Percentiles rank a stretch among this genome's conserved stretches.
phyloP scores from a whole-genome alignment of 495 filamentous ascomycete genomes.

The Xylaria scruposa region DNA sequence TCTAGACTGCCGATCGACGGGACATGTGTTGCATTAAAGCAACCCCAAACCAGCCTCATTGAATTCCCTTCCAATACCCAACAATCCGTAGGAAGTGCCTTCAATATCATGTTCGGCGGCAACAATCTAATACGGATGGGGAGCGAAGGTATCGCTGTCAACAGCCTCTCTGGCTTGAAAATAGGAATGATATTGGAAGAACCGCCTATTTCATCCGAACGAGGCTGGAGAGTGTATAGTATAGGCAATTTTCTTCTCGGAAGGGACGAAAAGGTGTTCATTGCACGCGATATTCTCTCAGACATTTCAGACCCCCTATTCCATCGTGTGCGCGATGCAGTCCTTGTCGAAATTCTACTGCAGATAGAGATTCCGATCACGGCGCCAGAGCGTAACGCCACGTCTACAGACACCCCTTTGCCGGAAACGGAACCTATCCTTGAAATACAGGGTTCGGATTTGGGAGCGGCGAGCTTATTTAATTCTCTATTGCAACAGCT shows the following conservation, averaged over 20 bases:
- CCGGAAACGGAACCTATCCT: constrained; percentile 30
- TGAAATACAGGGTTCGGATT: constrained; percentile 49
- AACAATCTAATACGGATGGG: constrained; percentile 55
- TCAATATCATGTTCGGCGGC: constrained; percentile 61
- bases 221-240: constrained; percentile 71
- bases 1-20: constrained; percentile 76
- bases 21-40: constrained; percentile 62
- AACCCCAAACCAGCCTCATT: constrained; percentile 70
- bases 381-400: constrained; percentile 35
- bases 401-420: constrained; percentile 27
- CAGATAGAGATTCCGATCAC: constrained; percentile 34
- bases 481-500: constrained; percentile 66
- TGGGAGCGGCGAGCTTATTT: constrained; percentile 51
- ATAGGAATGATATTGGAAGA: constrained; percentile 79
- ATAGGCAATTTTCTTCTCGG: constrained; percentile 83
- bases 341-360: constrained; percentile 69
- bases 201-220: constrained; percentile 43
- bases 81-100: constrained; percentile 58
- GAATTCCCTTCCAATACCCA: constrained; percentile 77
- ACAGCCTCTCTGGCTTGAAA: constrained; percentile 77
- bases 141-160: constrained; percentile 76
- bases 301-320: constrained; percentile 84
- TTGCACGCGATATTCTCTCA: constrained; percentile 76
- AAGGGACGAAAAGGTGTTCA: constrained; percentile 86
- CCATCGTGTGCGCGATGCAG: constrained; percentile 73